phyloP scores from a whole-genome alignment of 2,329 filamentous ascomycete genomes.

The Cladophialophora bantiana region DNA sequence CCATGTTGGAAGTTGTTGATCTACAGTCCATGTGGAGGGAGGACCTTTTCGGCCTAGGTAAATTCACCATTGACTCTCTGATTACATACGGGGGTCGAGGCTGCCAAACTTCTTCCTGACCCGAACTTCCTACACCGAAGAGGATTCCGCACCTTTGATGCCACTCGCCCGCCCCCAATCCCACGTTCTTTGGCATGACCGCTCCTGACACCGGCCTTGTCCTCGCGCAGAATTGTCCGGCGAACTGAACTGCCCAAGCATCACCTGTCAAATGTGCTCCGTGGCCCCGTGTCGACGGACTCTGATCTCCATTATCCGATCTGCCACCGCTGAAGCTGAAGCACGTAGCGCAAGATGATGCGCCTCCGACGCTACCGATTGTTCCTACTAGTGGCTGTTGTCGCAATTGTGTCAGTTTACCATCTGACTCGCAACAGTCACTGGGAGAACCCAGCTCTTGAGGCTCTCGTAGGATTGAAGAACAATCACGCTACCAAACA shows the following conservation, averaged over 20 bases:
- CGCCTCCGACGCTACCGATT: conserved; percentile 58
- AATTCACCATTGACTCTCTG: not conserved
- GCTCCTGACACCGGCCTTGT: not conserved
- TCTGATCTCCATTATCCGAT: not conserved
- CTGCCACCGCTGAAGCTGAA: conserved; percentile 6
- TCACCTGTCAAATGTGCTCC: conserved; percentile 25
- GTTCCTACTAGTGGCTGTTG: conserved; percentile 54
- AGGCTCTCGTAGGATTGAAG: conserved; percentile 29
- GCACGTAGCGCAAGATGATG: conserved; percentile 49
- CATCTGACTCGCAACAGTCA: conserved; percentile 58
- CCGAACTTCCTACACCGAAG: not conserved
- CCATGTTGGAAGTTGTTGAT: not conserved
- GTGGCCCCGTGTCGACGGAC: conserved; percentile 1
- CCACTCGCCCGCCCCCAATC: not conserved
- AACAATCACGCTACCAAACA: conserved; percentile 19
- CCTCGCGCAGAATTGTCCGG: not conserved
- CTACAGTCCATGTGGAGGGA: conserved; percentile 4
- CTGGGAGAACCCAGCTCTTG: conserved; percentile 41
- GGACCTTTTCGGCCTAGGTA: conserved; percentile 11
- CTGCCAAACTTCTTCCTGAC: not conserved
- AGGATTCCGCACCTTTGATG: not conserved
- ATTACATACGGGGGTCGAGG: conserved; percentile 2
- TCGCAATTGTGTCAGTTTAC: conserved; percentile 56
- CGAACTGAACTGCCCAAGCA: conserved; percentile 6
- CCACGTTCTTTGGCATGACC: not conserved